Evolutionary conservation across 495 filamentous ascomycete species (phyloP).

Genomic region (Penicillium silybi): DNA sequence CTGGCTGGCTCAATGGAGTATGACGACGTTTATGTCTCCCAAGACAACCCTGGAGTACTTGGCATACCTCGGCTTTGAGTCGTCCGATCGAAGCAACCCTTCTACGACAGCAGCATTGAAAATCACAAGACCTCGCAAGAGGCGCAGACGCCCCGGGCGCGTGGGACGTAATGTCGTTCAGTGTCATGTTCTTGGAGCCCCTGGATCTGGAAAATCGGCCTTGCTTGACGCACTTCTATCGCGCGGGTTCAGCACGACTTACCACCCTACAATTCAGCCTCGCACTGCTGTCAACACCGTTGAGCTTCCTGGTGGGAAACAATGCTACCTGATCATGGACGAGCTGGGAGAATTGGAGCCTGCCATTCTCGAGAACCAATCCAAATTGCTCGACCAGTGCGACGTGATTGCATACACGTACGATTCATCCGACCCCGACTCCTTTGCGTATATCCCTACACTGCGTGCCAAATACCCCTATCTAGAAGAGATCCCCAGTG

Average conservation of each 20-base stretch:
- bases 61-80: constrained; percentile 87
- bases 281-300: constrained; percentile 93
- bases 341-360: constrained; percentile 95
- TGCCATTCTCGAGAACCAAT: constrained; percentile 86
- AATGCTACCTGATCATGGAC: constrained; percentile 93
- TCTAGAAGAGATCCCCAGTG: constrained; percentile 78
- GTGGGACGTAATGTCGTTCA: constrained; percentile 96
- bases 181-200: constrained; percentile 85
- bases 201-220: constrained; percentile 81
- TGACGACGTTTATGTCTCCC: constrained; percentile 96
- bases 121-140: constrained; percentile 84
- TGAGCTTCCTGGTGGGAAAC: constrained; percentile 91
- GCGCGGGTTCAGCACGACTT: constrained; percentile 77
- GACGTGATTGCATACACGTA: constrained; percentile 95
- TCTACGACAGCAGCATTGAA: constrained; percentile 80
- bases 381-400: constrained; percentile 86
- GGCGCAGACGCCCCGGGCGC: constrained; percentile 70
- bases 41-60: constrained; percentile 93
- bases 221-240: constrained; percentile 89
- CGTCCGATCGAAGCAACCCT: constrained; percentile 57
- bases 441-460: constrained; percentile 84
- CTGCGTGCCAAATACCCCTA: constrained; percentile 75
- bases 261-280: constrained; percentile 91
- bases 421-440: constrained; percentile 93
- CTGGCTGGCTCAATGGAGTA: constrained; percentile 98